Evolutionary conservation across 1,284 basidiomycete species (phyloP), one percentile per base, ranked within the genome.

Genomic region (Trametes pubescens): DNA sequence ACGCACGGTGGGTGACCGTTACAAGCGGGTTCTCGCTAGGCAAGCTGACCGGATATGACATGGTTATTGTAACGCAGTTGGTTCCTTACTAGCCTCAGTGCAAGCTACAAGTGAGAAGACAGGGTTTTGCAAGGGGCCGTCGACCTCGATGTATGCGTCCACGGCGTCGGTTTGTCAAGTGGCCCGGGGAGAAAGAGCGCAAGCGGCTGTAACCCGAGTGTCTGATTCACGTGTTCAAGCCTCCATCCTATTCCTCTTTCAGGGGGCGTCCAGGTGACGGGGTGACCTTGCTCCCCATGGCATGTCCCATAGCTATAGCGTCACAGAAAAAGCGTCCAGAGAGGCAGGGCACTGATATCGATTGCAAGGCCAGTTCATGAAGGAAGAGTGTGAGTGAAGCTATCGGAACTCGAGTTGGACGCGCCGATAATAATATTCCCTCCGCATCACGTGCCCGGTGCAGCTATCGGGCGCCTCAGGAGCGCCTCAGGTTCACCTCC

Each of bases 1-100:
- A n/a, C 29, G 44, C 73, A 91, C 89, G 87, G 66, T 86, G 84
- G 7, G 86, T 88, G 32, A 91, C 68, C n/a, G 88, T 90, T 46
- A 89, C 70, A 22, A 90, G 73, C 34, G 88, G 84, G 14, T 79
- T 74, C 43, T 75, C 71, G 4, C 71, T 57, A 1, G 88, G 87
- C 24, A 89, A 77, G 51, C 78, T 76, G 57, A 84, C 67, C 0
- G 86, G 84, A 69, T 79, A 84, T 14, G 80, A 72, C 80, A 83
- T 81, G 21, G 22, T 48, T 57, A n/a, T 21, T 24, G n/a, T n/a
- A 10, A 29, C 24, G 29, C 47, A 29, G 14, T 11, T 7, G 7
- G 18, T 43, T 38, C 14, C 7, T 4, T 47, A 4, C 13, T 16
- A 24, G 13, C 14, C 13, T 11, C n/a, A 5, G 14, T 26, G 10